Percentiles rank a stretch among this genome's conserved stretches.
These are phyloP conservation scores for Wickerhamiella azymoides DNA, from an alignment of 805 yeast species.

Conservation along the genomic window DNA sequence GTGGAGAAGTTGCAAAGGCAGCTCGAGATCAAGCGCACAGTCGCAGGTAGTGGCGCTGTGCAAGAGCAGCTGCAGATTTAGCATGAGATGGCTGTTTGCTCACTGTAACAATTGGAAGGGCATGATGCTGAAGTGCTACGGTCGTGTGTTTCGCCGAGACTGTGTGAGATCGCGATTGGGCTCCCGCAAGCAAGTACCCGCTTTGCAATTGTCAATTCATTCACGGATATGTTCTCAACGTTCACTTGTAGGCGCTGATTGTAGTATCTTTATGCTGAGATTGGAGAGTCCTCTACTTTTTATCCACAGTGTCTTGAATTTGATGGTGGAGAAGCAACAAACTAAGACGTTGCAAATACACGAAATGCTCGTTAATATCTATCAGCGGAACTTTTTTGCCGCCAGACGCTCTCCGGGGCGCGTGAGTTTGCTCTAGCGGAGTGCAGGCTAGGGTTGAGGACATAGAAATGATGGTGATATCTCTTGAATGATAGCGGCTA, in stretches of 20 bases:
- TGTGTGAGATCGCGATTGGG: constrained; percentile 81
- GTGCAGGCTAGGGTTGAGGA: too few species aligned
- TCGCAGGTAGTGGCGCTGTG: constrained; percentile 14
- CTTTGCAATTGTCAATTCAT: constrained; percentile 85
- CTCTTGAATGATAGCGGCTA: too few species aligned
- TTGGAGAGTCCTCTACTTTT: too few species aligned
- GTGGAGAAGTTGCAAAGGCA: constrained; percentile 21
- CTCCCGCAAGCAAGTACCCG: constrained; percentile 91
- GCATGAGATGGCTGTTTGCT: constrained; percentile 80
- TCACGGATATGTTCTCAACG: constrained; percentile 61
- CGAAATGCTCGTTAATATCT: too few species aligned
- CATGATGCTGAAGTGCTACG: constrained; percentile 80
- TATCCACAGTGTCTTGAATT: too few species aligned
- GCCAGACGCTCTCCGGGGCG: too few species aligned
- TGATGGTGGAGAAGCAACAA: too few species aligned
- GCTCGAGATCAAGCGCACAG: constrained; percentile 17
- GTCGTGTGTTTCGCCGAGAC: constrained; percentile 82
- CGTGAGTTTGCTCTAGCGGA: too few species aligned
- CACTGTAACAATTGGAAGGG: constrained; percentile 90
- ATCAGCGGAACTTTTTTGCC: too few species aligned
- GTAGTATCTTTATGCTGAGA: not conserved
- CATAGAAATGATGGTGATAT: too few species aligned
- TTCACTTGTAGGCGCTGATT: constrained; percentile 45
- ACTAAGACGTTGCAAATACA: too few species aligned
- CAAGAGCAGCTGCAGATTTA: constrained; percentile 55